Base-by-base conservation (phyloP, 78 protist genomes). In the Monosiga brevicollis region DNA sequence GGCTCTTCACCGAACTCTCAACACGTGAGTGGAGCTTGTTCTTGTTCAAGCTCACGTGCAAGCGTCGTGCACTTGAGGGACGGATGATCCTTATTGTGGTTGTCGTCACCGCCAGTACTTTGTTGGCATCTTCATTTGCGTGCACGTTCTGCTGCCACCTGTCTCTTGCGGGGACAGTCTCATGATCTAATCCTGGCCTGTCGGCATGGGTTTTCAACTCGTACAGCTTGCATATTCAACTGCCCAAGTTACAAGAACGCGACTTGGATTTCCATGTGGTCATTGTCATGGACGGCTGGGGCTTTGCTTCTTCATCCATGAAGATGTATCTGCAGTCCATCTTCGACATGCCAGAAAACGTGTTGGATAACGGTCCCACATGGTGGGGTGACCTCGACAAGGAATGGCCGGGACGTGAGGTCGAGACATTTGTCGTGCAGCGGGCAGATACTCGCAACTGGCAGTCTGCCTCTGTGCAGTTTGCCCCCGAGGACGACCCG, bases 281-380 rank as follows among this genome's bases (percentile, higher is more conserved):
- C 20, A 81, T 36, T 23, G 76, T 81, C 35, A 81, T 34, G 42
- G 84, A 81, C 55, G 84, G 84, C n/a, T 81, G 74, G 80, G 38
- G 10, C 26, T 25, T 42, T 9, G 76, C 84, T 22, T 81, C 84
- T 29, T 2, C 20, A 9, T 71, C 79, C 32, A 81, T 81, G 84
- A 20, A 40, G n/a, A 70, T 9, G 71, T 83, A 70, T 20, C 38
- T 83, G 25, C 35, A 42, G 54, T 32, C 54, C 76, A 40, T 83
- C 42, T 83, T 62, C 38, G 42, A 62, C 40, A 11, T 37, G 78
- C 62, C 62, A 15, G 62, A 49, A 15, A 49, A 49, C 62, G 62
- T 49, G 62, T 6, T 20, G 62, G 15, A 49, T 15, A 15, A 49
- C 29, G 62, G 62, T 15, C 62, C 62, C 62, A 49, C 62, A 15